A percentile compares a stretch with the other conserved stretches of the same genome.
phyloP scores from a whole-genome alignment of 306 rosid species.

The Cucumis hystrix region DNA sequence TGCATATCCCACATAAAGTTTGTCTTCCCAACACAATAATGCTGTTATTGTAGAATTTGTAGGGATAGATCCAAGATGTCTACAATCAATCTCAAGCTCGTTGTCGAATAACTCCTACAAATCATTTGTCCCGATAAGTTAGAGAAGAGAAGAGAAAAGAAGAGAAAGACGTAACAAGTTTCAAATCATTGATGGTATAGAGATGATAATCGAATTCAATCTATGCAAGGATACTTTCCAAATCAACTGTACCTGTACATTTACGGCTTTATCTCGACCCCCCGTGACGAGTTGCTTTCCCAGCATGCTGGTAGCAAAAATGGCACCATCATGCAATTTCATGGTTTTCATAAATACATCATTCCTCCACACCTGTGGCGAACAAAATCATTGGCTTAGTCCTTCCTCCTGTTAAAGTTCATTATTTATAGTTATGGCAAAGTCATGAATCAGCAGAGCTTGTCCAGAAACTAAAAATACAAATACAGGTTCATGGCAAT shows the following conservation, averaged over 20 bases:
- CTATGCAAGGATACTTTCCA: not conserved
- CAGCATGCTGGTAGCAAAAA: conserved; percentile 45
- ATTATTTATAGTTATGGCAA: not conserved
- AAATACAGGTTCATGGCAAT: not conserved
- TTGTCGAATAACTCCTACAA: conserved; percentile 64
- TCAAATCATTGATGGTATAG: not conserved
- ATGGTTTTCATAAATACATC: conserved; percentile 45
- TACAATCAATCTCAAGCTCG: conserved; percentile 46
- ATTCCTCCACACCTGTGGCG: conserved; percentile 70
- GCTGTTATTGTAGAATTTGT: conserved; percentile 47
- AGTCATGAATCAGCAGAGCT: not conserved
- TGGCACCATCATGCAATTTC: conserved; percentile 53
- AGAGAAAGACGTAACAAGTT: not conserved
- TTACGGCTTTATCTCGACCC: conserved; percentile 69
- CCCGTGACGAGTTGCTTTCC: conserved; percentile 73
- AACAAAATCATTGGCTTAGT: conserved; percentile 14
- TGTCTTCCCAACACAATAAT: conserved; percentile 61
- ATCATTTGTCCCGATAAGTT: conserved; percentile 5
- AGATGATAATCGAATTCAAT: not conserved
- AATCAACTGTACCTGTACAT: conserved; percentile 54
- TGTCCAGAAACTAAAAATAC: not conserved
- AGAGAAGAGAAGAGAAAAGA: not conserved
- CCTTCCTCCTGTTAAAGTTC: not conserved
- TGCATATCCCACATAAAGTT: conserved; percentile 62
- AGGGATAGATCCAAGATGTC: conserved; percentile 45